phyloP scores from a whole-genome alignment of 768 basidiomycete genomes.

The Boletus tomentosulus region DNA sequence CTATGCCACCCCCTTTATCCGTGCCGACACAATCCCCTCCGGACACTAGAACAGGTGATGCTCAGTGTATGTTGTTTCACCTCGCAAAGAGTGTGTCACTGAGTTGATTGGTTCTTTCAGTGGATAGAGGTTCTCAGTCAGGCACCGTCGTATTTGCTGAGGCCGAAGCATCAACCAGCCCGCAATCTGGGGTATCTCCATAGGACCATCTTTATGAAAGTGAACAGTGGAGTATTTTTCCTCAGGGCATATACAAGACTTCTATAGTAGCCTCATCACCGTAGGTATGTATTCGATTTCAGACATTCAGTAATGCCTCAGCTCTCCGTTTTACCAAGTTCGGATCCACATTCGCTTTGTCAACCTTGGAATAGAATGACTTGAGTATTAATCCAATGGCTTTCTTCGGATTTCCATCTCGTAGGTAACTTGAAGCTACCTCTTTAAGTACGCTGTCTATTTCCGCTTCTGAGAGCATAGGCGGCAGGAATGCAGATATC shows the following conservation, averaged over 20 bases:
- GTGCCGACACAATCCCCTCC: conserved; percentile 9
- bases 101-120: neutral
- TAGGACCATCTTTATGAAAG: conserved; percentile 1
- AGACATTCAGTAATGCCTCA: conserved; percentile 33
- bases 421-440: conserved; percentile 31
- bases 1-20: conserved; percentile 45
- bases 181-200: neutral
- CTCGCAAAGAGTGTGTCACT: neutral
- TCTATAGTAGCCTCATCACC: neutral
- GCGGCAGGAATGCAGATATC: conserved; percentile 54
- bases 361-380: conserved; percentile 57
- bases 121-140: neutral
- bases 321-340: conserved; percentile 53
- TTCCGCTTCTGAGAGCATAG: conserved; percentile 51
- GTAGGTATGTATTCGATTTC: neutral
- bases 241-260: neutral
- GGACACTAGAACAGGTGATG: conserved; percentile 6
- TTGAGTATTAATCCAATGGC: conserved; percentile 52
- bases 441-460: conserved; percentile 50
- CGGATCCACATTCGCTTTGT: conserved; percentile 55
- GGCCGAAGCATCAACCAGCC: neutral
- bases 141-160: neutral
- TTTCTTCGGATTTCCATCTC: conserved; percentile 18
- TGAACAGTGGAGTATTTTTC: neutral
- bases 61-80: conserved; percentile 11